phyloP scores from a whole-genome alignment of 2,329 filamentous ascomycete genomes.

The Trichoderma koningiopsis region DNA sequence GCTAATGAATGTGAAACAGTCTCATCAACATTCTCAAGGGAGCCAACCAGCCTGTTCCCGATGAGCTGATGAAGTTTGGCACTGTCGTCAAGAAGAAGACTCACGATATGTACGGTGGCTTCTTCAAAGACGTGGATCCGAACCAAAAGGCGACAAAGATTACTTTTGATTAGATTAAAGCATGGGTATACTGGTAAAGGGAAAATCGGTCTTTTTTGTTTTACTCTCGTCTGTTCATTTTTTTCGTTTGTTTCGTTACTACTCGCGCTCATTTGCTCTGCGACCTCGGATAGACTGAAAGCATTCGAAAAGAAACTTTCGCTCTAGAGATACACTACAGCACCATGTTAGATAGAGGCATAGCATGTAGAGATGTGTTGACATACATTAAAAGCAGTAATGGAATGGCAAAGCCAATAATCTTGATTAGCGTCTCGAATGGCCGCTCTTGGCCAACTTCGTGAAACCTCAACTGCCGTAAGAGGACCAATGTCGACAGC shows the following conservation, averaged over 20 bases:
- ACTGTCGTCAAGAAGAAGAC: conserved; percentile 99
- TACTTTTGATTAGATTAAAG: conserved; percentile 67
- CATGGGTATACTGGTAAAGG: conserved; percentile 13
- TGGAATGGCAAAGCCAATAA: conserved; percentile 52
- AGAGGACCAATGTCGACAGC: conserved; percentile 33
- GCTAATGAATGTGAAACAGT: conserved; percentile 46
- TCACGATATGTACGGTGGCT: conserved; percentile 91
- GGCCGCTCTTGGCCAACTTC: conserved; percentile 34
- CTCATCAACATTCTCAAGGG: conserved; percentile 93
- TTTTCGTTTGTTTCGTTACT: conserved; percentile 28
- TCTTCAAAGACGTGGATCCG: conserved; percentile 87
- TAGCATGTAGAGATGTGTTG: conserved; percentile 27
- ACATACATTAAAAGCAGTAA: conserved; percentile 65
- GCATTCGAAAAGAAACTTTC: conserved; percentile 54
- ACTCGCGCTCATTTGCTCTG: conserved; percentile 37
- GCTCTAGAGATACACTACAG: conserved; percentile 56
- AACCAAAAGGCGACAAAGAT: conserved; percentile 89
- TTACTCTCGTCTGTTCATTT: neutral
- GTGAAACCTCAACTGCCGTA: conserved; percentile 34
- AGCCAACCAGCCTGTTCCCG: conserved; percentile 88
- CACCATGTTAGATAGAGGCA: conserved; percentile 32
- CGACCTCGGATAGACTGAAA: conserved; percentile 47
- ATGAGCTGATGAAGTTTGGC: conserved; percentile 90
- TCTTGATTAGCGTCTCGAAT: conserved; percentile 46
- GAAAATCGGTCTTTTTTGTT: conserved; percentile 17